Conservation (phyloP, 208 protist genomes). For the Acanthamoeba triangularis region DNA sequence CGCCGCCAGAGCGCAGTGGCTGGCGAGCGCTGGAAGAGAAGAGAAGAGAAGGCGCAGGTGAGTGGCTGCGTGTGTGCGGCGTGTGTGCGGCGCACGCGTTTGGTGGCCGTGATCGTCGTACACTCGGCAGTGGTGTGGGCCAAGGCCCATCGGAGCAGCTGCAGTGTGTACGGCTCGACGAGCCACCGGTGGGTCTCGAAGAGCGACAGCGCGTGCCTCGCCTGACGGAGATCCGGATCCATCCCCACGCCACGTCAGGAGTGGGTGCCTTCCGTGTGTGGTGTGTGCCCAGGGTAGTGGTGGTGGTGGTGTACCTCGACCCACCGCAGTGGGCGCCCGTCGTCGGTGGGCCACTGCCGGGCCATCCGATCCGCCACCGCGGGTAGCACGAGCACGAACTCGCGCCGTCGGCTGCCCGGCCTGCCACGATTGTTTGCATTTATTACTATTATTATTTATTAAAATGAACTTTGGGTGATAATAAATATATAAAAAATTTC, state of each 20-base stretch:
- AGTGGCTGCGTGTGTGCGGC: not conserved
- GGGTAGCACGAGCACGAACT: not conserved
- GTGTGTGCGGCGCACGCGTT: not conserved
- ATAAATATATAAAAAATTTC: no score
- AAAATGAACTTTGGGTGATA: no score
- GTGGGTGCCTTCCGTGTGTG: no score
- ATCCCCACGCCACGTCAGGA: no score
- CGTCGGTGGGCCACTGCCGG: not conserved
- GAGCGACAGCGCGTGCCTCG: not conserved
- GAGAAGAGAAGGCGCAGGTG: not conserved
- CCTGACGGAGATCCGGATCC: no score
- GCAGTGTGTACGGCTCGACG: not conserved
- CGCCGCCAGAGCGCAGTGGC: not conserved
- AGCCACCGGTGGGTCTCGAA: not conserved
- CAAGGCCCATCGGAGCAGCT: slow-evolving; percentile 13
- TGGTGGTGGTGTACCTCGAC: not conserved
- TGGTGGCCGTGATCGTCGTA: no score
- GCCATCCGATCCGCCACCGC: not conserved
- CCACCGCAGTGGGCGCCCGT: not conserved
- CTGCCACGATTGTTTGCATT: not conserved
- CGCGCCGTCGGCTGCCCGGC: not conserved
- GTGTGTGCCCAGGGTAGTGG: no score
- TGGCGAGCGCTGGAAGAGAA: not conserved
- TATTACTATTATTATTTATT: no score
- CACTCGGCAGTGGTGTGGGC: not conserved